Base-by-base conservation (phyloP, 1,284 basidiomycete species). In the Calocybe gambosa region DNA sequence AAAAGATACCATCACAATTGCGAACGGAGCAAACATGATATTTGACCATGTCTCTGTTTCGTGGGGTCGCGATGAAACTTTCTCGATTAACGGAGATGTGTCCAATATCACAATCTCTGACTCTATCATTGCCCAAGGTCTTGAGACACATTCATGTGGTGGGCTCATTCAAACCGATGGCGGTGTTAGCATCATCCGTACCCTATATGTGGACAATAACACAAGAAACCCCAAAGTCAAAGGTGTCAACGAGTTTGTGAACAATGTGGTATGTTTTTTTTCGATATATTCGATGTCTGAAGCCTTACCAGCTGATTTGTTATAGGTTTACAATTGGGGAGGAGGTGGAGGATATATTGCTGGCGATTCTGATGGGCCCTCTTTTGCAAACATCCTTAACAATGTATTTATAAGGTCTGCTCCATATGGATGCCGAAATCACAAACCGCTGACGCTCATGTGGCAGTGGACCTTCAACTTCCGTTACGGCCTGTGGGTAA, bases 141-240 rank as follows among this genome's bases (percentile, higher is more conserved):
- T 67, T 6, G 59, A 67, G 39, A 67, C 64, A 6, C 66, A 68
- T 47, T 66, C 64, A 5, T 64, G 62, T 42, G 66, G 65, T 34
- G 65, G 66, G 1, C 59, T 68, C 37, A 68, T 67, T 12, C 65
- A 68, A 43, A 66, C 63, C n/a, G 55, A 57, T 39, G 66, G 65
- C 2, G 66, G 66, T 18, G 59, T 68, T 38, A 67, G 65, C 42
- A 68, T 68, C 42, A 57, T 68, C 43, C 60, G 66, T 6, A 57
- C 62, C 2, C 52, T 67, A 9, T 67, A 68, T 41, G 65, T 67
- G 38, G 65, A 67, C 54, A 68, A 68, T 50, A 57, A 68, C 48
- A 68, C 66, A 2, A 53, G 66, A 25, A 68, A 68, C 43, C 66
- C 66, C 10, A 68, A 68, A 43, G 66, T 68, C 19, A 67, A 68